Evolutionary conservation across 2,329 filamentous ascomycete species (phyloP), one percentile per base, ranked within the genome.

Genomic region (Harringtonia lauricola): DNA sequence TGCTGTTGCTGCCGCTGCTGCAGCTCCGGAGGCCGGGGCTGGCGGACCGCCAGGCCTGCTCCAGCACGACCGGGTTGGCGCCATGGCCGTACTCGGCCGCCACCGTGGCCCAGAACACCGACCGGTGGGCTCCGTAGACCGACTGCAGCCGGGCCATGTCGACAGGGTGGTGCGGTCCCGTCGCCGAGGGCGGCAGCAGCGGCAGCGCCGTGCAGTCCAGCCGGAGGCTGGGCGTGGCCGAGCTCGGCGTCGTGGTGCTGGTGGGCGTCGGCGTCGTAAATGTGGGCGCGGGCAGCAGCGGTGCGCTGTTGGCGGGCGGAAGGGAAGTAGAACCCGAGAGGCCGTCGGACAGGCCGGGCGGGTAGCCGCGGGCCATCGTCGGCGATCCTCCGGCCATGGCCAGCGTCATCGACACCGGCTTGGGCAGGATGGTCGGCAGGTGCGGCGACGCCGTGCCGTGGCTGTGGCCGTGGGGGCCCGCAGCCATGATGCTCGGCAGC

Each of bases 41-140:
- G 33, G 65, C 70, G 10, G 65, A 64, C 57, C 68, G 72, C 79
- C 82, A 87, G n/a, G 80, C 77, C 57, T 81, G 79, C 63, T 86
- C 83, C 18, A 87, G 68, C 29, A 77, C 67, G 14, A 71, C 67
- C 2, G 82, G 75, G 39, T 75, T 79, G 2, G 71, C 70, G 29
- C 77, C 74, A 14, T 66, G 60, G 42, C 83, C 83, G 55, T 89
- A 89, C 54, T 87, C 82, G 22, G 74, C 66, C 26, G 83, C 83
- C 30, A 90, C 73, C 39, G 74, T 70, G 29, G 74, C 68, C 84
- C 85, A 90, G 64, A 90, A 89, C 9, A 75, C 73, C 41, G 72
- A 68, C 36, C 82, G 77, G 61, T 86, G 83, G 8, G 74, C 66
- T 42, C 79, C 73, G 61, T 89, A 89, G 52, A 88, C 75, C 47